A percentile compares a stretch with the other conserved stretches of the same genome.
phyloP scores from a whole-genome alignment of 495 filamentous ascomycete species.

The Tuber aestivum region DNA sequence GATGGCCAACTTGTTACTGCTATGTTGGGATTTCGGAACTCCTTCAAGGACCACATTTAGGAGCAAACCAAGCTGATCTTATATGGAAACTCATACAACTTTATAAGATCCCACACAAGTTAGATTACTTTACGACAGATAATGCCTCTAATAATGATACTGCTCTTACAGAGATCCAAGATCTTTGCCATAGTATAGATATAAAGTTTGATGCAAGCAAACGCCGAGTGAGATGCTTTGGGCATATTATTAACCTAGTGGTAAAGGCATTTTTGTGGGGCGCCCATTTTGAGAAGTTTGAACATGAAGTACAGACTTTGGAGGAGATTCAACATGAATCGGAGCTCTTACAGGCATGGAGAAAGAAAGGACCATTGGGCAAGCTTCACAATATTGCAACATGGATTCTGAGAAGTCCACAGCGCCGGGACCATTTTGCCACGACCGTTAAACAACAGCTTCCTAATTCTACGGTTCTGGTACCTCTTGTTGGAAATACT shows the following conservation, averaged over 20 bases:
- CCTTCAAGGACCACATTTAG: neutral
- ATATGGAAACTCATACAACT: conserved; percentile 18
- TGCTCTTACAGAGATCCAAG: conserved; percentile 1
- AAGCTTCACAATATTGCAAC: conserved; percentile 27
- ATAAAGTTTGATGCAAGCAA: conserved; percentile 21
- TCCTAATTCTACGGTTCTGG: conserved; percentile 8
- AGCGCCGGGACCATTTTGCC: conserved; percentile 16
- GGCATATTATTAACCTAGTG: conserved; percentile 29
- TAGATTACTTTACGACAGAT: conserved; percentile 30
- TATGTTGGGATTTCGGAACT: neutral
- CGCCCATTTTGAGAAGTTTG: neutral
- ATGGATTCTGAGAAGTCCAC: conserved; percentile 16
- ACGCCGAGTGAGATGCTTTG: conserved; percentile 21
- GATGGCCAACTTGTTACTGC: neutral
- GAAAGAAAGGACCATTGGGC: conserved; percentile 20
- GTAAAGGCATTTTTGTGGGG: conserved; percentile 30
- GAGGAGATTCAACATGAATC: neutral
- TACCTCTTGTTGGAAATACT: conserved; percentile 11
- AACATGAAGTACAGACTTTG: neutral
- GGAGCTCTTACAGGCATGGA: conserved; percentile 13
- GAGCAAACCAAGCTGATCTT: conserved; percentile 13
- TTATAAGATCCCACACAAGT: conserved; percentile 14
- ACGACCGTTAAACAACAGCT: conserved; percentile 3
- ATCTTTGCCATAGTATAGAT: neutral
- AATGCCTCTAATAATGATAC: conserved; percentile 33